Base-by-base conservation (phyloP, 2,329 filamentous ascomycete genomes). In the Fonsecaea erecta region DNA sequence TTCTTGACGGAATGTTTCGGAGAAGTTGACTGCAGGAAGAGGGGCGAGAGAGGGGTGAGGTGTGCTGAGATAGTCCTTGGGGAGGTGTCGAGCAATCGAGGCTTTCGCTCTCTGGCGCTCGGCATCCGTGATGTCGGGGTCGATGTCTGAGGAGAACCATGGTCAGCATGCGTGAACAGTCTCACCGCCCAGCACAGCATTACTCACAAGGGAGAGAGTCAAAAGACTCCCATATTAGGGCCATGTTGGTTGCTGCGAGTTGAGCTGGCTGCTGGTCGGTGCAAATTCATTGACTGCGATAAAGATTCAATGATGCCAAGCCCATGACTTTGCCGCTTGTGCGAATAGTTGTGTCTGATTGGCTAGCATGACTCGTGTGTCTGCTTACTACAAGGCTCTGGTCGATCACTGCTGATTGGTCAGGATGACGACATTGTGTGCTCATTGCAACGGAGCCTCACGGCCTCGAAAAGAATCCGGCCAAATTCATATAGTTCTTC, bases 81-180 rank as follows among this genome's bases (percentile, higher is more conserved):
- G 74, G 59, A 90, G 82, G 75, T 96, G 91, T 74, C 85, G 80
- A 66, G 83, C 76, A 72, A 97, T 89, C 69, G 94, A 86, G 68
- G 86, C 80, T 76, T 87, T 82, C 63, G 92, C 92, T 67, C 87
- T 84, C 63, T 83, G 79, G 73, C 91, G 87, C 73, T 88, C 86
- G 57, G 73, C 67, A 52, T 75, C 71, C 5, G 89, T 88, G 46
- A 90, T 90, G 60, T 90, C 86, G 18, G 83, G 74, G 80, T 99
- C 94, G 77, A 98, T 90, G 79, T 97, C 92, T 96, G 77, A 32
- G 57, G 40, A 34, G 43, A 9, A 48, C 18, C 35, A 46, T 40
- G 28, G 65, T 71, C 63, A 71, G 71, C 65, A 54, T 58, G 56
- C 59, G 24, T 26, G 18, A n/a, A 48, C 28, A 60, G 14, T 28